Evolutionary conservation across 257 asterid species (phyloP).

Genomic region (Catharanthus roseus): DNA sequence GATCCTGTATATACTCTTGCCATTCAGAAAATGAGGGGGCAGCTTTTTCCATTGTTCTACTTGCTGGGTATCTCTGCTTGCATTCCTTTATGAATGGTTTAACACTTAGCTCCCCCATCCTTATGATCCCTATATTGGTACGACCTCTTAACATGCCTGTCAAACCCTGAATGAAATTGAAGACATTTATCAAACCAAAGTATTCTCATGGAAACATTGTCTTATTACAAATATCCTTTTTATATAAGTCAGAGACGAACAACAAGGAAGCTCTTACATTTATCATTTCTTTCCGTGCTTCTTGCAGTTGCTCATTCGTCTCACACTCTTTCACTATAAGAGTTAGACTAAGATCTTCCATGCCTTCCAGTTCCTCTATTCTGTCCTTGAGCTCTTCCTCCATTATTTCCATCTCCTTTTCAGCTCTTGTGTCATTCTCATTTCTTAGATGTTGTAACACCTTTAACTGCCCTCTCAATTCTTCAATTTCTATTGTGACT

Average conservation of each 20-base stretch:
- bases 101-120: constrained; percentile 44
- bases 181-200: background rate
- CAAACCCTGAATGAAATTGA: constrained; percentile 40
- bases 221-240: no score
- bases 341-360: constrained; percentile 17
- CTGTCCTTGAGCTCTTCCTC: constrained; percentile 20
- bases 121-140: constrained; percentile 46
- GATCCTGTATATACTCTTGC: constrained; percentile 48
- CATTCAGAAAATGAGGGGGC: constrained; percentile 19
- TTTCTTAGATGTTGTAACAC: constrained; percentile 30
- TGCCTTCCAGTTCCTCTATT: constrained; percentile 19
- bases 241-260: no score
- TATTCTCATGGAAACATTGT: background rate
- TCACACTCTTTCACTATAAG: constrained; percentile 19
- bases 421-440: constrained; percentile 19
- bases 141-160: constrained; percentile 35
- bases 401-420: constrained; percentile 21
- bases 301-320: constrained; percentile 22
- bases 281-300: constrained; percentile 1
- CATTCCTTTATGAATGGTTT: background rate
- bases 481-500: constrained; percentile 22
- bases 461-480: constrained; percentile 23
- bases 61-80: background rate
- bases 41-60: background rate
- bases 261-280: background rate